phyloP scores from a whole-genome alignment of 2,329 filamentous ascomycete species.

The Neocatenulostroma microsporum region DNA sequence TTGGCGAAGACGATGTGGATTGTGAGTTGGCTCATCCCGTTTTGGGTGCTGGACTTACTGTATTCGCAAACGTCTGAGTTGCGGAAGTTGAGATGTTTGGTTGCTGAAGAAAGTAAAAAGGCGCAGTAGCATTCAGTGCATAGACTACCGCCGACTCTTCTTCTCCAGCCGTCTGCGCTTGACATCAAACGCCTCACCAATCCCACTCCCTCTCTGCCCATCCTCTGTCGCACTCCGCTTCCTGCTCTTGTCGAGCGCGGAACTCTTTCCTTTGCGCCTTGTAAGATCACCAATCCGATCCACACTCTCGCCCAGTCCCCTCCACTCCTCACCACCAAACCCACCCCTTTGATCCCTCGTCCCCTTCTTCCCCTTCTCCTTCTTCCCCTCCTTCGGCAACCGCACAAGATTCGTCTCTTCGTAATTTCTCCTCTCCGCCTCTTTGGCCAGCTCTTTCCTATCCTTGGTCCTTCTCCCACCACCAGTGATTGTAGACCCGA shows the following conservation, averaged over 20 bases:
- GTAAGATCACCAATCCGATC: conserved; percentile 82
- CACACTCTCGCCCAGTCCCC: conserved; percentile 71
- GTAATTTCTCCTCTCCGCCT: conserved; percentile 73
- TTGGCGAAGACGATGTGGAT: conserved; percentile 9
- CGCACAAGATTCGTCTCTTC: conserved; percentile 90
- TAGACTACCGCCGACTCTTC: conserved; percentile 34
- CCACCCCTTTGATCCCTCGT: conserved; percentile 42
- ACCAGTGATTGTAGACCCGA: conserved; percentile 74
- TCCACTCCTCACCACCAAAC: conserved; percentile 93
- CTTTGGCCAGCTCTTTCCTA: conserved; percentile 63
- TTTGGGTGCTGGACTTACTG: conserved; percentile 1
- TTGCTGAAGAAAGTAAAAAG: too few species aligned
- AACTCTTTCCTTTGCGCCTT: conserved; percentile 53
- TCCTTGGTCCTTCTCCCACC: conserved; percentile 75
- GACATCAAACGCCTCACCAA: conserved; percentile 70
- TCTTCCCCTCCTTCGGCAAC: conserved; percentile 79
- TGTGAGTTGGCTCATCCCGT: conserved; percentile 12
- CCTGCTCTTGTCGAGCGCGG: conserved; percentile 71
- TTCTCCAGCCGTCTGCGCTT: conserved; percentile 48
- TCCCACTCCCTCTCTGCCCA: conserved; percentile 56
- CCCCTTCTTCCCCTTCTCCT: conserved; percentile 61
- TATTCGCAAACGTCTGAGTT: neutral
- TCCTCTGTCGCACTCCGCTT: conserved; percentile 81
- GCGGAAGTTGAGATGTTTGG: too few species aligned
- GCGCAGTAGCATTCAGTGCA: too few species aligned